Base-by-base conservation (phyloP, 1,139 yeast species). In the Blastobotrys illinoisensis region DNA sequence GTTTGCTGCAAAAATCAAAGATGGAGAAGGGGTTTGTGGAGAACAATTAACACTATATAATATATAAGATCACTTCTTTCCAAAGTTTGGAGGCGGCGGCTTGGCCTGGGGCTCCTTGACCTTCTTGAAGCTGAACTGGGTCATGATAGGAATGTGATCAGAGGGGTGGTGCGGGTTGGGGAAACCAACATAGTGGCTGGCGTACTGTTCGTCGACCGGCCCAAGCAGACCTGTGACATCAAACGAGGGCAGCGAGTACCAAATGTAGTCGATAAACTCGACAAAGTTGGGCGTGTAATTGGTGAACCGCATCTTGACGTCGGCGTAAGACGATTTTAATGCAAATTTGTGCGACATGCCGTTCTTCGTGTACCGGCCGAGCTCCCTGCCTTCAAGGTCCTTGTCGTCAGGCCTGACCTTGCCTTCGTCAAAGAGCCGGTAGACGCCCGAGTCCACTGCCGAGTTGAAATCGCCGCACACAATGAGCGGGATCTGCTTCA, bases 401-500 rank as follows among this genome's bases (percentile, higher is more conserved):
- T 74, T 77, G 69, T 93, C 98, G 54, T 82, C 79, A 53, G 82
- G 78, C 23, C 85, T 87, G 46, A 74, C 70, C 47, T 64, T 62
- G 45, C 98, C 97, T 28, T 86, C 83, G 32, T 95, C 81, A 67
- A 93, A 81, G 60, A 93, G 77, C 71, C 90, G 95, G 70, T 89
- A 91, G 21, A 93, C 99, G 1, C 99, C 99, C 61, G 95, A 86
- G 65, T 86, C 84, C 36, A 79, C 75, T 52, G 86, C 85, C 1
- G 98, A 91, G 73, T 95, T 95, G 75, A 90, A 91, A 75, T 95
- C 99, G 67, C 99, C 99, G 73, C 97, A 89, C 48, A 95, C 82
- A 43, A 93, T 73, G 59, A 90, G 71, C 19, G 97, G 90, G 40
- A 85, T 74, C 65, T 81, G 83, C 71, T 83, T 84, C 56, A 82